Evolutionary conservation across 768 basidiomycete species (phyloP).

Genomic region (Exsudoporus frostii): DNA sequence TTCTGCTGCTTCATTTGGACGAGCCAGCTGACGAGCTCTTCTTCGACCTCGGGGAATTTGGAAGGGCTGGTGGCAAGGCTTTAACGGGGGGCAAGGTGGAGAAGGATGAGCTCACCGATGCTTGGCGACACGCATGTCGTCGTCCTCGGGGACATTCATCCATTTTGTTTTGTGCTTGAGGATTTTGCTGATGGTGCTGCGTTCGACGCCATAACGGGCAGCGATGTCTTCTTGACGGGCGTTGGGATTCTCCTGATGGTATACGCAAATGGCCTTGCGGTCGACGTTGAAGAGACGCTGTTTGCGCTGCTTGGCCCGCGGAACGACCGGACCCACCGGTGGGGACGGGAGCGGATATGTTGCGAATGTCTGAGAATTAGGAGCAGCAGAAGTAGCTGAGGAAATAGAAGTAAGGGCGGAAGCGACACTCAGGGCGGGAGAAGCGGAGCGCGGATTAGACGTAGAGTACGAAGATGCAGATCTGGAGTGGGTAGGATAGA

Average conservation of each 20-base stretch:
- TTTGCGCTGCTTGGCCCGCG: conserved; percentile 57
- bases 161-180: conserved; percentile 82
- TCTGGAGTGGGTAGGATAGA: conserved; percentile 44
- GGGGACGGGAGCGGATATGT: conserved; percentile 29
- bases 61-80: conserved; percentile 49
- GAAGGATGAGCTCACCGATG: conserved; percentile 48
- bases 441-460: conserved; percentile 52
- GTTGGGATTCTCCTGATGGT: conserved; percentile 59
- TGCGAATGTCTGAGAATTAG: conserved; percentile 31
- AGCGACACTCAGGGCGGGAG: conserved; percentile 59
- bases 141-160: conserved; percentile 64
- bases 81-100: conserved; percentile 8
- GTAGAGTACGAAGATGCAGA: conserved; percentile 42
- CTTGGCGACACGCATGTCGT: conserved; percentile 59
- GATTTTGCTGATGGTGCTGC: conserved; percentile 93
- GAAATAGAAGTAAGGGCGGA: conserved; percentile 56
- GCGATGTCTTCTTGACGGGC: conserved; percentile 86
- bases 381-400: conserved; percentile 31
- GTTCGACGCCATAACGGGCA: conserved; percentile 69
- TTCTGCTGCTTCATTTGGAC: conserved; percentile 48
- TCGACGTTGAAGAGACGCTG: conserved; percentile 72
- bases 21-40: conserved; percentile 58
- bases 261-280: conserved; percentile 71
- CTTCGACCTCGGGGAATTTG: conserved; percentile 79
- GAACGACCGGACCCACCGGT: conserved; percentile 28